Evolutionary conservation across 148 eudicot genomes (phyloP), one percentile per base, ranked within the genome.

Genomic region (Agrostemma githago): DNA sequence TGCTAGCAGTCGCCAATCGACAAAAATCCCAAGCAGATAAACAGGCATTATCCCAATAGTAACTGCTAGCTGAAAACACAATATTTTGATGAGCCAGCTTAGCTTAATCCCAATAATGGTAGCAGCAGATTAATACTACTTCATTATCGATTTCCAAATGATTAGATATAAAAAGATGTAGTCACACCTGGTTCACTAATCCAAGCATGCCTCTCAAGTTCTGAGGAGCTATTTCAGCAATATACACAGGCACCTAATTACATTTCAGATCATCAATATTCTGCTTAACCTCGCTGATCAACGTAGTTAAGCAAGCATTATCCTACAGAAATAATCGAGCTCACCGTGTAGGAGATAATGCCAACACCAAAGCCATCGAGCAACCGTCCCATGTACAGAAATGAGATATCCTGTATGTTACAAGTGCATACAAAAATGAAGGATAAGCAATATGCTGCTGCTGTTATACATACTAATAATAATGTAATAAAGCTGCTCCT

Each of bases 321-420:
- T 26, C 40, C 17, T 63, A 37, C 14, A 20, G 38, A 43, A 68
- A 26, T n/a, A 17, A 39, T 40, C 41, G 42, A 26, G 9, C 48
- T 62, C 87, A 94, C 98, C 87, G 88, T 83, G 79, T 94, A 94
- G 39, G 97, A 94, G 53, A 94, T 88, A 73, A 94, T 88, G 74
- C 98, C 98, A 41, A 94, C 97, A 40, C 98, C 98, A 67, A 94
- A 91, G 56, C 98, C 98, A 77, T 82, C 90, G 72, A 94, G 76
- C 46, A 94, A 78, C 73, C 97, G 85, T 67, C 97, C 98, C 95
- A 94, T 87, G 85, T 88, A 88, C 8, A 94, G 83, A 86, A 91
- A 94, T 7, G 98, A 89, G 12, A 82, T 69, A 79, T 88, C 95
- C 98, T 94, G 41, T 26, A 26, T 26, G 34, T 39, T 38, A 66